Base-by-base conservation (phyloP, 768 basidiomycete species). In the Suillus discolor region DNA sequence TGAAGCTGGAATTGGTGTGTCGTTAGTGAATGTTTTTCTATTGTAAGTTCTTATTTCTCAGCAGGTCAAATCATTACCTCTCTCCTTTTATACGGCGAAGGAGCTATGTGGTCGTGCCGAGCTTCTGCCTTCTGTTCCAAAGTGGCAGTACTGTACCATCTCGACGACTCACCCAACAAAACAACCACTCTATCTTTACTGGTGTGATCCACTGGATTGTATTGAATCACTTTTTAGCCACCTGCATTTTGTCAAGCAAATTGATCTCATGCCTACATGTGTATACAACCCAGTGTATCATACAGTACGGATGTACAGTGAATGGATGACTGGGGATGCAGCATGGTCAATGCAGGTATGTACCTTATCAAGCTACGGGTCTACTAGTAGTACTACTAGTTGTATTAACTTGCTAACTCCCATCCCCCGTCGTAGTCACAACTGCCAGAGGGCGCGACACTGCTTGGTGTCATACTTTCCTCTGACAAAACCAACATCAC, bases 201-300 rank as follows among this genome's bases (percentile, higher is more conserved):
- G 79, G 66, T 66, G 67, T 12, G 66, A 73, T 60, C 57, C 71
- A 8, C 31, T 79, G 15, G 65, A 79, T 18, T 79, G 75, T 34
- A 11, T 79, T 0, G 67, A 76, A 49, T 64, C 70, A 4, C 66
- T 79, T n/a, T n/a, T n/a, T n/a, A n/a, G n/a, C n/a, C n/a, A n/a
- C n/a, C n/a, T n/a, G n/a, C n/a, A n/a, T n/a, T 45, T 80, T 1
- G 51, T 66, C 18, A 68, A 75, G 23, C 59, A 71, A 42, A 69
- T 79, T 7, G 44, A 71, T 5, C 62, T 71, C 39, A 63, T 38
- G 16, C 74, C 75, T 9, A 12, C 62, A 66, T 16, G n/a, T 67
- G 0, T 76, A 63, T 45, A 25, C 31, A 9, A 59, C n/a, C n/a
- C 59, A n/a, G 61, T 57, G 6, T 66, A 68, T 44, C 47, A 65